A percentile compares a stretch with the other conserved stretches of the same genome.
phyloP scores from a whole-genome alignment of 108 stramenopile genomes.

The Skeletonema grethae region DNA sequence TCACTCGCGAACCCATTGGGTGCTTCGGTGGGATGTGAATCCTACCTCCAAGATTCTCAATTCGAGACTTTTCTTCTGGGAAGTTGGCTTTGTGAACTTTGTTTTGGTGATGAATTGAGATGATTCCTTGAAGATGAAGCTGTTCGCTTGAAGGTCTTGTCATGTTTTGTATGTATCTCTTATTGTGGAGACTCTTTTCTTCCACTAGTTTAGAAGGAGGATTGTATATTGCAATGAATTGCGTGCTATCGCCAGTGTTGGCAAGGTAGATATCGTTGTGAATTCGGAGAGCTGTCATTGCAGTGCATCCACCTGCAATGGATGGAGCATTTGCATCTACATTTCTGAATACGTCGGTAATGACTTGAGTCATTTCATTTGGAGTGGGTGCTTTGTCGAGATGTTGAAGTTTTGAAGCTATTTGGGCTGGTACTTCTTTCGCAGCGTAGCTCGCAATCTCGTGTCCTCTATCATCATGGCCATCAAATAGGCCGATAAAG shows the following conservation, averaged over 20 bases:
- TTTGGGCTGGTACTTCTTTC: slow-evolving; percentile 44
- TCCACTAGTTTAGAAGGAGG: slow-evolving; percentile 17
- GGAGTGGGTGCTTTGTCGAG: slow-evolving; percentile 3
- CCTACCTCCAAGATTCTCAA: slow-evolving; percentile 62
- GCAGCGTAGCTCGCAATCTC: slow-evolving; percentile 52
- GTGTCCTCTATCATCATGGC: slow-evolving; percentile 67
- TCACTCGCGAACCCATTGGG: slow-evolving; percentile 54
- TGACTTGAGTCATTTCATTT: slow-evolving; percentile 20
- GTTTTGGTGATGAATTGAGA: slow-evolving; percentile 44
- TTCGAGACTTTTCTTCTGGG: slow-evolving; percentile 64
- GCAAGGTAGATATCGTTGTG: slow-evolving; percentile 64
- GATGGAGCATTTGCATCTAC: slow-evolving; percentile 51
- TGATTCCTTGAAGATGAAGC: slow-evolving; percentile 34
- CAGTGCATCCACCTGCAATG: slow-evolving; percentile 67
- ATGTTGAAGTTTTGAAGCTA: slow-evolving; percentile 46
- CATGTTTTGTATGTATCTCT: slow-evolving; percentile 6
- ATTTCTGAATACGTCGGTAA: slow-evolving; percentile 60
- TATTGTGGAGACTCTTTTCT: slow-evolving; percentile 4
- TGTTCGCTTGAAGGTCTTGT: slow-evolving; percentile 7
- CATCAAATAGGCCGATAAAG: slow-evolving; percentile 71
- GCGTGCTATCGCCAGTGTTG: slow-evolving; percentile 70
- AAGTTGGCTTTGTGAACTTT: slow-evolving; percentile 61
- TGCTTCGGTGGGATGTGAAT: slow-evolving; percentile 54
- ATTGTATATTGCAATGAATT: slow-evolving; percentile 52
- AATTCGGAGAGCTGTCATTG: slow-evolving; percentile 52